phyloP scores from a whole-genome alignment of 495 filamentous ascomycete genomes.

The Xylona heveae region DNA sequence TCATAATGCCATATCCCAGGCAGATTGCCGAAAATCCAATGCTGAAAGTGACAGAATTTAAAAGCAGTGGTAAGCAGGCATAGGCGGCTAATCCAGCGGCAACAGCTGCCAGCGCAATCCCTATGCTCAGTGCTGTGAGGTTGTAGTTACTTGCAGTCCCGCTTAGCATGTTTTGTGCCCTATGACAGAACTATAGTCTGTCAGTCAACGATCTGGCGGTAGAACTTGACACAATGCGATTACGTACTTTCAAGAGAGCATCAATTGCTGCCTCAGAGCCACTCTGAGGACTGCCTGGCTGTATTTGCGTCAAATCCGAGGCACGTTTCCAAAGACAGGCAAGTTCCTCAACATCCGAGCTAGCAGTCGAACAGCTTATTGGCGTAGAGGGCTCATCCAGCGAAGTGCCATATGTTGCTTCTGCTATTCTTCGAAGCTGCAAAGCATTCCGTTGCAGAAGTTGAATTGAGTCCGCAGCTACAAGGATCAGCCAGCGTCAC shows the following conservation, averaged over 20 bases:
- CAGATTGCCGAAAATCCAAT: conserved; percentile 18
- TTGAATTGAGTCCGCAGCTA: conserved; percentile 34
- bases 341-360: conserved; percentile 32
- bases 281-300: too few relatives aligned
- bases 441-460: conserved; percentile 53
- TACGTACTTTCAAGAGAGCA: too few relatives aligned
- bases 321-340: conserved; percentile 60
- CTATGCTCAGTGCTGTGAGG: conserved; percentile 31
- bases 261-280: too few relatives aligned
- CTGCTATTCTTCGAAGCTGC: conserved; percentile 55
- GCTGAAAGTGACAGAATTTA: conserved; percentile 5
- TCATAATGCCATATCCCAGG: conserved; percentile 55
- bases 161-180: conserved; percentile 58
- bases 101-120: conserved; percentile 25
- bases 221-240: too few relatives aligned
- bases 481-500: background rate
- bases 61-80: conserved; percentile 6
- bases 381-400: conserved; percentile 21
- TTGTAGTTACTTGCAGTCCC: conserved; percentile 84
- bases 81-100: conserved; percentile 14
- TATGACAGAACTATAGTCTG: conserved; percentile 42
- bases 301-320: too few relatives aligned
- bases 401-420: conserved; percentile 35
- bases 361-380: conserved; percentile 21
- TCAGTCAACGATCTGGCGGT: background rate